Base-by-base conservation (phyloP, 1,284 basidiomycete genomes). In the Ustilago xerochloae region DNA sequence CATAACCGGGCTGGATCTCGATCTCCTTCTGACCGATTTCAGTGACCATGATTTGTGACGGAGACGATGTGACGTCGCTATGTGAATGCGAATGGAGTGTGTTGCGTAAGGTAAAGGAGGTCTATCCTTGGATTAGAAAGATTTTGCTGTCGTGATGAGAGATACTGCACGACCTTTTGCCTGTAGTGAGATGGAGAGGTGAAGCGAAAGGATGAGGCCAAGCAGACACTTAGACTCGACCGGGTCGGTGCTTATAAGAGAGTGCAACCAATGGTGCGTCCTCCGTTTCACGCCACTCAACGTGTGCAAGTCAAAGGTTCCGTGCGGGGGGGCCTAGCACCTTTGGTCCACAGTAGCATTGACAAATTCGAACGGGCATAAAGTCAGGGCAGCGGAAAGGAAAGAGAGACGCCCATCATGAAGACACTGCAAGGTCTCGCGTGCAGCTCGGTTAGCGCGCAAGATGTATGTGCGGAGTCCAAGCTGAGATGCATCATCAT, bases 1-100 rank as follows among this genome's bases (percentile, higher is more conserved):
- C 72, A 62, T 75, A 75, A 7, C 72, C 72, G 33, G 65, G 63
- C 63, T 67, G 63, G 60, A 75, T 70, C 50, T 63, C 53, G 41
- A 75, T 59, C 38, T 75, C 72, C 30, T 68, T 71, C 52, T 75
- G 67, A 13, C 63, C 63, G 38, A 75, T 71, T 60, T 75, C 72
- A 26, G 39, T 59, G 22, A 71, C 72, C 72, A 75, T 75, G 48
- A 3, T 61, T 56, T 20, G 30, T 36, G 7, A 7, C 18, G 47
- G 10, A 32, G 50, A 35, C 12, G 41, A 16, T 28, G 28, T 30
- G 48, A 38, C 29, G 47, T 56, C 28, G 13, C 41, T 54, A 6
- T 20, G 18, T 22, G 8, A n/a, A n/a, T 39, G 49, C n/a, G 33
- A 7, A 4, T 36, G 35, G 35, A 7, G 13, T 36, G 35, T 4